Conservation (phyloP, 306 rosid species). For the Cucumis cinereus region DNA sequence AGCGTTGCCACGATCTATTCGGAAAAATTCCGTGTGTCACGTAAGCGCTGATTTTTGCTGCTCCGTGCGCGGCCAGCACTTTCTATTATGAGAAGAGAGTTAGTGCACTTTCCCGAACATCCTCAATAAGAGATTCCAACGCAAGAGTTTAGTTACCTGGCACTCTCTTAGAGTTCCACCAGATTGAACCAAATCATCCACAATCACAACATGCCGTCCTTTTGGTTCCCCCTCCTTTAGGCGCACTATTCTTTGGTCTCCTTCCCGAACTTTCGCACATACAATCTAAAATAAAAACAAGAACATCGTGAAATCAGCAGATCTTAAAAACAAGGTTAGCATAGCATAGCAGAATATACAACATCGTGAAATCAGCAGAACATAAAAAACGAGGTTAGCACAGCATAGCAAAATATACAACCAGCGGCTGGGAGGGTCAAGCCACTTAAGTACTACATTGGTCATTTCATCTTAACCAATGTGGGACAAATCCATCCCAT, state of each 20-base stretch:
- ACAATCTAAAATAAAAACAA: constrained; percentile 45
- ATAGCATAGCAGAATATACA: background rate
- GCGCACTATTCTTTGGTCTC: constrained; percentile 80
- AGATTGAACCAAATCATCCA: constrained; percentile 97
- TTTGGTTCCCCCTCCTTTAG: constrained; percentile 85
- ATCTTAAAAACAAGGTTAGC: background rate
- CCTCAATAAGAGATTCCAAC: background rate
- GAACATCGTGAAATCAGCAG: background rate
- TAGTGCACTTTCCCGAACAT: background rate
- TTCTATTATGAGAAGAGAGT: constrained; percentile 38
- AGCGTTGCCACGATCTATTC: constrained; percentile 84
- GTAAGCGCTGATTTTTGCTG: constrained; percentile 83
- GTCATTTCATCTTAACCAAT: no score
- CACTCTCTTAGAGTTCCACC: constrained; percentile 95
- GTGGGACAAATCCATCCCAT: no score
- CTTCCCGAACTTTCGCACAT: constrained; percentile 98
- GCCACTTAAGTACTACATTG: no score
- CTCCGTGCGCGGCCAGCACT: constrained; percentile 86
- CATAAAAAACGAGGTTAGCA: background rate
- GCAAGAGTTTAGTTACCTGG: constrained; percentile 46
- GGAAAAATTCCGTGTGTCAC: constrained; percentile 98
- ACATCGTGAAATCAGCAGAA: background rate
- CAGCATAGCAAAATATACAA: background rate
- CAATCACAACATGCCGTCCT: constrained; percentile 85
- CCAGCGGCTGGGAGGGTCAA: no score